Percentiles rank a stretch among this genome's conserved stretches.
These are phyloP conservation scores for Closterium sp. DNA, from an alignment of 139 green algal genomes.

Conservation along the genomic window DNA sequence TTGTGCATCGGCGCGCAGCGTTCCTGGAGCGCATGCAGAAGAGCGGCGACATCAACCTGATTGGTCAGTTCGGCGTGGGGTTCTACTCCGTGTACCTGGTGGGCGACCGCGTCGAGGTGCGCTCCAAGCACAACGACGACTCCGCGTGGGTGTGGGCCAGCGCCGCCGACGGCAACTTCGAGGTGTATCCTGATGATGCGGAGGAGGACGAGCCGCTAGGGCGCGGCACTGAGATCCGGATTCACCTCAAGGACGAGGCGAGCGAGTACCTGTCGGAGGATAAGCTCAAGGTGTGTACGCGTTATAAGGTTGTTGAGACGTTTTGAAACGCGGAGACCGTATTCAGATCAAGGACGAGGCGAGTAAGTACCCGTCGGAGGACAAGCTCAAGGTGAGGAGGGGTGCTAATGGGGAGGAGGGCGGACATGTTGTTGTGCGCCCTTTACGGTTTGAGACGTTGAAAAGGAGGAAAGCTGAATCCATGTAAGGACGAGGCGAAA, in stretches of 20 bases:
- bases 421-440: neutral
- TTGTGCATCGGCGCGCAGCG: slow-evolving; percentile 55
- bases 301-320: neutral
- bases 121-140: slow-evolving; percentile 89
- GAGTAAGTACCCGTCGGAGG: slow-evolving; percentile 59
- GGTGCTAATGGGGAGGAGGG: too few species aligned
- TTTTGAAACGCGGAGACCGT: slow-evolving; percentile 73
- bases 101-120: slow-evolving; percentile 92
- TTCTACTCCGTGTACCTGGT: slow-evolving; percentile 99
- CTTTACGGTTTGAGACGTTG: neutral
- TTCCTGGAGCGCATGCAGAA: slow-evolving; percentile 95
- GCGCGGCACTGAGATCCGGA: slow-evolving; percentile 86
- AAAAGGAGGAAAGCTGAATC: too few species aligned
- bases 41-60: slow-evolving; percentile 89
- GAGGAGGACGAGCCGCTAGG: slow-evolving; percentile 75
- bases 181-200: slow-evolving; percentile 77
- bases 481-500: too few species aligned
- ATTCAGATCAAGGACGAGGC: too few species aligned
- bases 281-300: slow-evolving; percentile 53
- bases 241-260: slow-evolving; percentile 89
- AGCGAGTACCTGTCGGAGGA: slow-evolving; percentile 60
- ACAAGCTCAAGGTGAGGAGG: slow-evolving; percentile 48
- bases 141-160: slow-evolving; percentile 90
- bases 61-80: slow-evolving; percentile 98
- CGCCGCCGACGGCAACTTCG: slow-evolving; percentile 81